These are phyloP conservation scores for Saccharomyces hybrid DNA, from an alignment of 1,139 yeast genomes.

Conservation along the genomic window DNA sequence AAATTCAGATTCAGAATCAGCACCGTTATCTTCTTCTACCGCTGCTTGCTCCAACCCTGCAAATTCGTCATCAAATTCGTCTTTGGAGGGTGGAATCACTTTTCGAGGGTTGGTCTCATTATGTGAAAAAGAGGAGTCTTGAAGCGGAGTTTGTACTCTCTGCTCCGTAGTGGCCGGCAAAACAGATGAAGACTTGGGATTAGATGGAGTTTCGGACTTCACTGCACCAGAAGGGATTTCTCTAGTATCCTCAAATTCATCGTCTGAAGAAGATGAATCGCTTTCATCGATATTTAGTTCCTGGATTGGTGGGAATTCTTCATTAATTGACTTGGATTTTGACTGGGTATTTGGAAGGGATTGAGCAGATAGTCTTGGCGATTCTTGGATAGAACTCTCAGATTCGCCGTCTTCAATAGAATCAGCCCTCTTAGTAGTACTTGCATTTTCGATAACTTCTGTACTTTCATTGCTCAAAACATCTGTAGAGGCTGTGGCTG, in stretches of 20 bases:
- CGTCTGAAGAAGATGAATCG: constrained; percentile 41
- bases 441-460: background rate
- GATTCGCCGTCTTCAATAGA: constrained; percentile 6
- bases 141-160: background rate
- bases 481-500: constrained; percentile 2
- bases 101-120: background rate
- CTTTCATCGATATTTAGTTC: constrained; percentile 58
- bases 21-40: constrained; percentile 41
- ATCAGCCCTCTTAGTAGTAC: background rate
- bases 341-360: constrained; percentile 6
- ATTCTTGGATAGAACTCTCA: constrained; percentile 13
- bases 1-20: constrained; percentile 31
- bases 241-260: constrained; percentile 15
- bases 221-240: constrained; percentile 8
- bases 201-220: background rate
- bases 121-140: background rate
- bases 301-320: constrained; percentile 66
- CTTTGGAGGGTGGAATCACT: constrained; percentile 9
- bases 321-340: constrained; percentile 24
- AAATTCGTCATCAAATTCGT: constrained; percentile 43
- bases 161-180: background rate
- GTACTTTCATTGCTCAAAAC: background rate
- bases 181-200: background rate
- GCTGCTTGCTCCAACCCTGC: constrained; percentile 37
- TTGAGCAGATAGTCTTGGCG: constrained; percentile 9